Evolutionary conservation across 2,329 filamentous ascomycete genomes (phyloP).

Genomic region (Grosmannia huntii): DNA sequence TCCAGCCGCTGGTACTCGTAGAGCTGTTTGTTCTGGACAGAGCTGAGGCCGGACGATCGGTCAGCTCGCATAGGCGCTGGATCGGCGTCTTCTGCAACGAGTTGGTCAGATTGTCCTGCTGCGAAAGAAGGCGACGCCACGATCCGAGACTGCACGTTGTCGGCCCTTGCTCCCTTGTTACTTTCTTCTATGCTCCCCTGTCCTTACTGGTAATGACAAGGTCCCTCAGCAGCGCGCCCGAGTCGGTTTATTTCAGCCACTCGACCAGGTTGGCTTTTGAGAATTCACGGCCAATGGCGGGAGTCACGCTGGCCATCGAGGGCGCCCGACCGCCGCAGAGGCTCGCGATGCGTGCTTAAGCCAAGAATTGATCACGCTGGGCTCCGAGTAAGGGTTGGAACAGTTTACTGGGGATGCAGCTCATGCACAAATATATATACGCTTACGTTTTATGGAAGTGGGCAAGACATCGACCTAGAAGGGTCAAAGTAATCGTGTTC

Average conservation of each 20-base stretch:
- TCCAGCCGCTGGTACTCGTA: conserved; percentile 30
- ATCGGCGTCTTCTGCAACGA: conserved; percentile 36
- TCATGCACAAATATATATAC: not conserved
- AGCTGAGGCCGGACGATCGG: conserved; percentile 30
- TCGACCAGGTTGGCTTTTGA: conserved; percentile 19
- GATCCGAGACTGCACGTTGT: conserved; percentile 27
- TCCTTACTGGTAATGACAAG: conserved; percentile 38
- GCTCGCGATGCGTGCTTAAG: conserved; percentile 15
- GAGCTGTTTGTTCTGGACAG: conserved; percentile 25
- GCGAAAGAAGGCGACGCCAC: conserved; percentile 41
- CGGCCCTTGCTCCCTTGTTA: conserved; percentile 27
- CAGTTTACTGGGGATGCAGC: not conserved
- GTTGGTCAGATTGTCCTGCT: conserved; percentile 32
- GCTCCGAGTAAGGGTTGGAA: not conserved
- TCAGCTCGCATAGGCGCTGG: conserved; percentile 32
- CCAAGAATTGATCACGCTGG: not conserved
- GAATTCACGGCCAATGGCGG: conserved; percentile 27
- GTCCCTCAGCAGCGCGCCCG: conserved; percentile 22
- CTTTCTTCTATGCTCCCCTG: not conserved
- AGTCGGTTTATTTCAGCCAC: conserved; percentile 45
- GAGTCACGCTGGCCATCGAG: conserved; percentile 37
- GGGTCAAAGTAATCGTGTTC: not conserved
- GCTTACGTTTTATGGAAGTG: not conserved
- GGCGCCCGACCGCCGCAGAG: conserved; percentile 35
- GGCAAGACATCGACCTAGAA: not conserved